Percentiles rank a stretch among this genome's conserved stretches.
Evolutionary conservation across 2,329 filamentous ascomycete genomes (phyloP).

Genomic region (Ophiostoma australiae): DNA sequence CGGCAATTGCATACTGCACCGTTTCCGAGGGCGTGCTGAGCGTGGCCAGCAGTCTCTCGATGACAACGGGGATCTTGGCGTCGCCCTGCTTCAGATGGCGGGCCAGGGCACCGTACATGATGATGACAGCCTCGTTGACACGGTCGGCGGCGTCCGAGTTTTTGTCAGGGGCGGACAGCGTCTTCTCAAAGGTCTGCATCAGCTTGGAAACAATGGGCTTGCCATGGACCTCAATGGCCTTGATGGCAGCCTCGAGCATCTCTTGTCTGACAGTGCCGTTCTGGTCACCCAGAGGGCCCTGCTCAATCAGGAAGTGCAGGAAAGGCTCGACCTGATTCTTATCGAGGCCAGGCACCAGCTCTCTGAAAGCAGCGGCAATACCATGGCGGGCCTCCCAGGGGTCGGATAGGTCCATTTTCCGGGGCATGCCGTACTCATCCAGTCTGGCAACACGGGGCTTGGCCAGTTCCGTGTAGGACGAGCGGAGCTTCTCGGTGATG

Average conservation of each 20-base stretch:
- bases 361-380: slow-evolving; percentile 79
- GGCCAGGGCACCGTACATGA: slow-evolving; percentile 91
- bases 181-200: slow-evolving; percentile 87
- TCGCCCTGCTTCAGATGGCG: slow-evolving; percentile 83
- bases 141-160: slow-evolving; percentile 77
- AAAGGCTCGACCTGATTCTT: slow-evolving; percentile 68
- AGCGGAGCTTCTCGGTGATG: slow-evolving; percentile 61
- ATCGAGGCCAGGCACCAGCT: slow-evolving; percentile 67
- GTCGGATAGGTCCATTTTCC: slow-evolving; percentile 80
- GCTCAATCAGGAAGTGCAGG: slow-evolving; percentile 77
- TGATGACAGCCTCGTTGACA: slow-evolving; percentile 94
- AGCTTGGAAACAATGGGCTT: slow-evolving; percentile 77
- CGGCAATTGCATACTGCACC: slow-evolving; percentile 92
- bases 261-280: slow-evolving; percentile 72
- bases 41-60: slow-evolving; percentile 78
- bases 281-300: slow-evolving; percentile 80
- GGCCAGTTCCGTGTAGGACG: slow-evolving; percentile 69
- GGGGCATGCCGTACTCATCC: slow-evolving; percentile 91
- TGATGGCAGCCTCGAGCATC: slow-evolving; percentile 86
- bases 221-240: slow-evolving; percentile 75
- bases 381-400: slow-evolving; percentile 90
- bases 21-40: slow-evolving; percentile 92
- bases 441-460: slow-evolving; percentile 79
- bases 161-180: slow-evolving; percentile 79
- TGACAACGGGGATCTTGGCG: slow-evolving; percentile 77